Evolutionary conservation across 1,284 basidiomycete genomes (phyloP), one percentile per base, ranked within the genome.

Genomic region (Tilletiopsis washingtonensis): DNA sequence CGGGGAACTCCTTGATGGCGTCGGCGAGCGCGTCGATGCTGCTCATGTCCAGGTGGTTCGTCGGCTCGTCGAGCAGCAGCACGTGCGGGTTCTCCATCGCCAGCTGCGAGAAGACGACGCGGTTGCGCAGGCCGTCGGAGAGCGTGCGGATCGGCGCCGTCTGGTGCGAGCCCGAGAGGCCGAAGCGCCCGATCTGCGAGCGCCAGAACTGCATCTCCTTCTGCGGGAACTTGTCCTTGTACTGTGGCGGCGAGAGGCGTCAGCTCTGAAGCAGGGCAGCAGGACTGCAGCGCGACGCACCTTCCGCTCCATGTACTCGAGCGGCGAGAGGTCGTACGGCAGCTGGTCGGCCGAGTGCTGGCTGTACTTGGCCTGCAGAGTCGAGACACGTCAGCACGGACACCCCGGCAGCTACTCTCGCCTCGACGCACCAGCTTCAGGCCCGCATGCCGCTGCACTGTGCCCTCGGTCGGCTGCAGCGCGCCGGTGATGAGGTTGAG

Each of bases 311-410:
- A 98, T 86, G 78, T 97, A 90, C 76, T 98, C 93, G 67, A 98
- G 85, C 15, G 93, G 90, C 40, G 82, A 80, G 76, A 84, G 83
- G 67, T 93, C 85, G 77, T 94, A 97, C 19, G 93, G 94, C 27
- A 98, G 81, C 75, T 98, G 94, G 76, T 99, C 94, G 24, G 94
- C 91, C 47, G 87, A 91, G 78, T 99, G 94, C 78, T 99, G 94
- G 34, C 87, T 91, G 81, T 97, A 98, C 56, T 71, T 71, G 56
- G 60, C 90, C n/a, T n/a, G n/a, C n/a, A n/a, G 54, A 51, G 37
- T n/a, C n/a, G n/a, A n/a, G n/a, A n/a, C n/a, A n/a, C n/a, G n/a
- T n/a, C n/a, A n/a, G n/a, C n/a, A n/a, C n/a, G n/a, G n/a, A n/a
- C n/a, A n/a, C n/a, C n/a, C n/a, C n/a, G n/a, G n/a, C n/a, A n/a